Conservation (phyloP, 2,329 filamentous ascomycete genomes). For the Colletotrichum sp. region DNA sequence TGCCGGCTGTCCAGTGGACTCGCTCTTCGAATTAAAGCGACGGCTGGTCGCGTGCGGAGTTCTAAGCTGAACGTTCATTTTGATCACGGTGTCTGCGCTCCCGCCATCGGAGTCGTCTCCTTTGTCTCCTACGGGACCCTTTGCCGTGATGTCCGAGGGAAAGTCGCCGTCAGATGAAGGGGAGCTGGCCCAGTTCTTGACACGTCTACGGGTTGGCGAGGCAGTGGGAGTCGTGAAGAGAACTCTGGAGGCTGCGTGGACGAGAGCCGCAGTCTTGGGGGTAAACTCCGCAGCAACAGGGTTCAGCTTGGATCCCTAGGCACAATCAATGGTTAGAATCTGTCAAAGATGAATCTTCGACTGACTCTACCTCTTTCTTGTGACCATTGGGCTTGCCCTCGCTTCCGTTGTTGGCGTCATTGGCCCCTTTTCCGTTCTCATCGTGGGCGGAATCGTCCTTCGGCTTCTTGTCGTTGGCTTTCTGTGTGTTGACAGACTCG, state of each 20-base stretch:
- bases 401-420: conserved; percentile 2
- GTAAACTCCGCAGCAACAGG: conserved; percentile 62
- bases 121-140: background rate
- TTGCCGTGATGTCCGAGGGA: background rate
- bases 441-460: conserved; percentile 33
- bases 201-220: background rate
- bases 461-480: conserved; percentile 18
- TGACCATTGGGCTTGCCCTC: conserved; percentile 36
- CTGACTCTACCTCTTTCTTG: conserved; percentile 56
- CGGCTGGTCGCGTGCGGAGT: background rate
- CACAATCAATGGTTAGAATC: conserved; percentile 46
- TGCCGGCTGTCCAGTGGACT: background rate
- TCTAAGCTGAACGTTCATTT: background rate
- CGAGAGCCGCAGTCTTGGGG: conserved; percentile 39
- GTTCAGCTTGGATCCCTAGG: conserved; percentile 58
- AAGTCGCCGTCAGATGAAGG: background rate
- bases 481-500: conserved; percentile 38
- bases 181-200: conserved; percentile 8
- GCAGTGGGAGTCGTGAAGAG: conserved; percentile 5
- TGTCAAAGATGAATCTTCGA: conserved; percentile 24
- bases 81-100: conserved; percentile 8
- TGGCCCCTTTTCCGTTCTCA: background rate
- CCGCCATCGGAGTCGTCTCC: background rate
- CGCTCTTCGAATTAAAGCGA: conserved; percentile 12
- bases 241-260: background rate